Percentiles rank a stretch among this genome's conserved stretches.
phyloP scores from a whole-genome alignment of 2,329 filamentous ascomycete species.

The Aspergillus hiratsukae region DNA sequence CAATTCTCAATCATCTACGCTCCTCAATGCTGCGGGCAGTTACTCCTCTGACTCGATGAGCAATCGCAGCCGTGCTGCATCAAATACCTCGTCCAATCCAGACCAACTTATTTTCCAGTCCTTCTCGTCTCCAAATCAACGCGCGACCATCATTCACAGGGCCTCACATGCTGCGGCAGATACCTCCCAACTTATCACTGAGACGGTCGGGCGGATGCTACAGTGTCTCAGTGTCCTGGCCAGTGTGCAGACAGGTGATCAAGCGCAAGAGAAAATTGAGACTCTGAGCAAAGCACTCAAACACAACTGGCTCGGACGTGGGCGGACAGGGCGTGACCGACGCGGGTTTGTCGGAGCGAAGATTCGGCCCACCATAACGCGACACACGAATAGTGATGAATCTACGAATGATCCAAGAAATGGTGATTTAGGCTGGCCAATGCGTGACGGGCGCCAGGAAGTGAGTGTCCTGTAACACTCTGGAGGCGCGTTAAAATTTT shows the following conservation, averaged over 20 bases:
- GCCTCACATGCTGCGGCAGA: constrained; percentile 31
- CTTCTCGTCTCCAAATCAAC: constrained; percentile 35
- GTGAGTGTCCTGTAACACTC: constrained; percentile 25
- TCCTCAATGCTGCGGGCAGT: constrained; percentile 64
- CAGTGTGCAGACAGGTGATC: constrained; percentile 67
- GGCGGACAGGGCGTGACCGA: constrained; percentile 81
- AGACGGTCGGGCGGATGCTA: constrained; percentile 91
- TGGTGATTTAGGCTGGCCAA: constrained; percentile 14
- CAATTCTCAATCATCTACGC: constrained; percentile 72
- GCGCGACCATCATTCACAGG: constrained; percentile 31
- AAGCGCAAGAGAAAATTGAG: constrained; percentile 72
- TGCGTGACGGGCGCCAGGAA: constrained; percentile 24
- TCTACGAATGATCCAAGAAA: constrained; percentile 14
- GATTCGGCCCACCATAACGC: constrained; percentile 34
- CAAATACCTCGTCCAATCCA: constrained; percentile 65
- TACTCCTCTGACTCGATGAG: constrained; percentile 49
- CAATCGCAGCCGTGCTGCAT: constrained; percentile 73
- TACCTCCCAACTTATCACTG: constrained; percentile 71
- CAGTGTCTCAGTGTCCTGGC: constrained; percentile 93
- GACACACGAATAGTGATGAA: constrained; percentile 23
- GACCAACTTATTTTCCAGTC: constrained; percentile 42
- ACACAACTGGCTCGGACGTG: constrained; percentile 92
- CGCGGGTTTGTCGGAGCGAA: constrained; percentile 79
- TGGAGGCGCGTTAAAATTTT: constrained; percentile 4
- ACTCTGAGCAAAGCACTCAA: constrained; percentile 83